Evolutionary conservation across 2,329 filamentous ascomycete species (phyloP).

Genomic region (Scedosporium apiospermum): DNA sequence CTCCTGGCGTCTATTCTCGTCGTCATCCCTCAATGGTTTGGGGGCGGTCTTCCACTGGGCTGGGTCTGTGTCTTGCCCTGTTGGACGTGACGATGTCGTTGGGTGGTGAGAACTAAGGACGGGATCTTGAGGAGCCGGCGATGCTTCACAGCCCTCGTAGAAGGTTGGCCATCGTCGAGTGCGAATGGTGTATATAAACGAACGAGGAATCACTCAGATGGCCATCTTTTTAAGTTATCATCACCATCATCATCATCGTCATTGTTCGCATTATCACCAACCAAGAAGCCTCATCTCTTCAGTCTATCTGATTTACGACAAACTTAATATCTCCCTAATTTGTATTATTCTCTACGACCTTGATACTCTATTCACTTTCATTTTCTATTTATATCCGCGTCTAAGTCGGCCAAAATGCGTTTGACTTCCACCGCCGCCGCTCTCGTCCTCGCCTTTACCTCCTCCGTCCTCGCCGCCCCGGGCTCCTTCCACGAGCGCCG

Average conservation of each 20-base stretch:
- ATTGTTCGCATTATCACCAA: background rate
- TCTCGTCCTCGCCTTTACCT: slow-evolving; percentile 29
- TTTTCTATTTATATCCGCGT: background rate
- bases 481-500: slow-evolving; percentile 7
- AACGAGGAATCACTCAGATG: background rate
- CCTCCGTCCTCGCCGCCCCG: slow-evolving; percentile 19
- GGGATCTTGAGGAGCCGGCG: background rate
- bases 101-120: background rate
- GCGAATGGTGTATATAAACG: background rate
- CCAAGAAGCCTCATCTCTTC: too few relatives aligned
- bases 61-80: background rate
- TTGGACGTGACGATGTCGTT: background rate
- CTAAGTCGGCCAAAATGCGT: slow-evolving; percentile 19
- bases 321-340: background rate
- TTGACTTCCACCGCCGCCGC: slow-evolving; percentile 23
- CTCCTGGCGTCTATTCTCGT: background rate
- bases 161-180: background rate
- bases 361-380: background rate
- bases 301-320: too few relatives aligned
- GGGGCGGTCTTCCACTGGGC: too few relatives aligned
- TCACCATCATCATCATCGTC: background rate
- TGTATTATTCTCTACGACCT: background rate
- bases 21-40: too few relatives aligned
- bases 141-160: background rate
- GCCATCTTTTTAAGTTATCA: background rate